These are phyloP conservation scores for Kwoniella heveanensis DNA, from an alignment of 768 basidiomycete genomes.

Conservation along the genomic window DNA sequence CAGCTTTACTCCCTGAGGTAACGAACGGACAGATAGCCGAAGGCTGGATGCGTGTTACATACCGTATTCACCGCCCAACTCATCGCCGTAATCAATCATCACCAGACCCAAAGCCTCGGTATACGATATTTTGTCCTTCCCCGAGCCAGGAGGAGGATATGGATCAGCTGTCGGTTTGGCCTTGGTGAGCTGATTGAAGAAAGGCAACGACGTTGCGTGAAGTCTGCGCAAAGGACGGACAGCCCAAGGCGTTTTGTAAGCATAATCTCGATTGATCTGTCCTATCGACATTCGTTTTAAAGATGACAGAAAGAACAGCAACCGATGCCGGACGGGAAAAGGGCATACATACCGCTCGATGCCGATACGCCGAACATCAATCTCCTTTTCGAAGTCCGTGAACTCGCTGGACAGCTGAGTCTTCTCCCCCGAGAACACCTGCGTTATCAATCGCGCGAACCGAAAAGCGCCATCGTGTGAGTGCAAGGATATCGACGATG, in stretches of 20 bases:
- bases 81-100: slow-evolving; percentile 82
- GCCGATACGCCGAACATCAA: slow-evolving; percentile 76
- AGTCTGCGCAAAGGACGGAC: slow-evolving; percentile 60
- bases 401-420: slow-evolving; percentile 76
- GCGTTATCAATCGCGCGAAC: too few species aligned
- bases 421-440: slow-evolving; percentile 81
- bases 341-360: slow-evolving; percentile 65
- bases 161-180: slow-evolving; percentile 64
- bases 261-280: too few species aligned
- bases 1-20: neutral
- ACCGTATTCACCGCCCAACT: slow-evolving; percentile 72
- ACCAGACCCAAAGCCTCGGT: slow-evolving; percentile 79
- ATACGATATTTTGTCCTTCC: slow-evolving; percentile 69
- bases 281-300: too few species aligned
- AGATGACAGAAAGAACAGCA: neutral
- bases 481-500: too few species aligned
- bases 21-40: too few species aligned
- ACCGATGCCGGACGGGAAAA: neutral
- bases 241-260: too few species aligned
- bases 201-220: slow-evolving; percentile 70
- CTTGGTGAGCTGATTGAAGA: slow-evolving; percentile 71
- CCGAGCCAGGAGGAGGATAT: slow-evolving; percentile 62
- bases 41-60: too few species aligned
- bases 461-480: too few species aligned
- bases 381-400: slow-evolving; percentile 76